A percentile compares a stretch with the other conserved stretches of the same genome.
These are phyloP conservation scores for Penicillium paxilli DNA, from an alignment of 495 filamentous ascomycete genomes.

Conservation along the genomic window DNA sequence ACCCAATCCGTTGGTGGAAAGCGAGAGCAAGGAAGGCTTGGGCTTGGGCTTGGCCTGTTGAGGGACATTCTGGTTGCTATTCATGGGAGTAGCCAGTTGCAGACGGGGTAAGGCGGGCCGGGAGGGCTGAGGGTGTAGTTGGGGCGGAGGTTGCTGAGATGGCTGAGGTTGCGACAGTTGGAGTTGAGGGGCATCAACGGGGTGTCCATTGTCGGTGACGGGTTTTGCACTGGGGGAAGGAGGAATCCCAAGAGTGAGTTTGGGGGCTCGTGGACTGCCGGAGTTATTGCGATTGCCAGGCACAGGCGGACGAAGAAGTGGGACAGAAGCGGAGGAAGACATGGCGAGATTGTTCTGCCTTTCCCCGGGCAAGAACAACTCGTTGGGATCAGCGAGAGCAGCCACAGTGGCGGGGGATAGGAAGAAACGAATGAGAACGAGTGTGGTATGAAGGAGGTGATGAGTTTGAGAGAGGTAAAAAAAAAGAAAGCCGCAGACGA, in stretches of 20 bases:
- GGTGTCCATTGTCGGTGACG: slow-evolving; percentile 41
- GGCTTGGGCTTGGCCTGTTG: slow-evolving; percentile 57
- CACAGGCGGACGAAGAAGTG: slow-evolving; percentile 81
- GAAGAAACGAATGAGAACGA: slow-evolving; percentile 2
- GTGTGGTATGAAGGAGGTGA: slow-evolving; percentile 15
- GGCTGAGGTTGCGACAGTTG: slow-evolving; percentile 31
- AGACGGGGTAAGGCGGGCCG: slow-evolving; percentile 69
- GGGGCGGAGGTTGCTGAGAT: neutral
- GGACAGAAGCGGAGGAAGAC: slow-evolving; percentile 76
- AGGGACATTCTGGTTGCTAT: slow-evolving; percentile 62
- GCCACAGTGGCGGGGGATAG: slow-evolving; percentile 38
- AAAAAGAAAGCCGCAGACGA: neutral
- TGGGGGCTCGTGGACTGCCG: slow-evolving; percentile 61
- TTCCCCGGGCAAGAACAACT: slow-evolving; percentile 49
- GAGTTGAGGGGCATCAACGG: slow-evolving; percentile 8
- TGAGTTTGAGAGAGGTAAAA: slow-evolving; percentile 4
- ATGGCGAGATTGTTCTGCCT: slow-evolving; percentile 61
- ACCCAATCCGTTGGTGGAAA: slow-evolving; percentile 59
- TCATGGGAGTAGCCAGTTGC: slow-evolving; percentile 82
- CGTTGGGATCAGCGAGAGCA: slow-evolving; percentile 46
- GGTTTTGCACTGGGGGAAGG: slow-evolving; percentile 79
- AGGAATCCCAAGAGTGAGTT: slow-evolving; percentile 85
- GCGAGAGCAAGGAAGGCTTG: slow-evolving; percentile 51
- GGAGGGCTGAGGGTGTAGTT: slow-evolving; percentile 17
- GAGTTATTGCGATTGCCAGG: slow-evolving; percentile 66